Evolutionary conservation across 192 early-diverging fungal species (phyloP).

Genomic region (Backusella luteola): DNA sequence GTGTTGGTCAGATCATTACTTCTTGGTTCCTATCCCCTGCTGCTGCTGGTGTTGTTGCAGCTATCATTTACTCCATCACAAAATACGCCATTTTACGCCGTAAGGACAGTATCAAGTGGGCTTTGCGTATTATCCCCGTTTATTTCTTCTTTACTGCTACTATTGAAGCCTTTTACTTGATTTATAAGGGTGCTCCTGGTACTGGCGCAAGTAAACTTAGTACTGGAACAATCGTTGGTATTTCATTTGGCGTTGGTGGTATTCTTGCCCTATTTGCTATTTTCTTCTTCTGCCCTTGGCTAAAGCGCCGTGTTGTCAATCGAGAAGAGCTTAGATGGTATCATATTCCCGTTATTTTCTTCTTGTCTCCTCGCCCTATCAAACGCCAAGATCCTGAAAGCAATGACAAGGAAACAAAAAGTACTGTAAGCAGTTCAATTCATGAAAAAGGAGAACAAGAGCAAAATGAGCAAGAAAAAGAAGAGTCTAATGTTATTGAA

Average conservation of each 20-base stretch:
- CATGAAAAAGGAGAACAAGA: conserved; percentile 11
- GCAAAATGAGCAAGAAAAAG: conserved; percentile 22
- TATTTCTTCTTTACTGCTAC: conserved; percentile 68
- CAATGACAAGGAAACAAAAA: conserved; percentile 19
- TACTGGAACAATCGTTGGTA: conserved; percentile 56
- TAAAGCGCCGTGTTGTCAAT: conserved; percentile 59
- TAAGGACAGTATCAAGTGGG: conserved; percentile 63
- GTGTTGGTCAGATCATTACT: conserved; percentile 57
- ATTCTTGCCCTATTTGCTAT: conserved; percentile 51
- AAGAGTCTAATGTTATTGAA: not conserved
- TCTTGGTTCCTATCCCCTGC: conserved; percentile 78
- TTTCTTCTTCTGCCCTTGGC: conserved; percentile 68
- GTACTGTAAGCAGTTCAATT: conserved; percentile 15
- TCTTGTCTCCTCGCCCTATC: conserved; percentile 51
- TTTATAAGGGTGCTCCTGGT: conserved; percentile 67
- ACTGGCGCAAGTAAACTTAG: conserved; percentile 35
- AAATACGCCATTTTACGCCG: conserved; percentile 61
- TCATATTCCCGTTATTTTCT: conserved; percentile 62
- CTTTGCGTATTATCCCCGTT: conserved; percentile 63
- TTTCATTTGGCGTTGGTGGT: conserved; percentile 60
- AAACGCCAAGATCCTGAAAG: conserved; percentile 23
- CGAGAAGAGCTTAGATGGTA: conserved; percentile 74
- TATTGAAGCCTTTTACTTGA: conserved; percentile 67
- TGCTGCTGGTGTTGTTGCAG: conserved; percentile 62
- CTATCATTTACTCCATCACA: conserved; percentile 64